Evolutionary conservation across 2,329 filamentous ascomycete genomes (phyloP).

Genomic region (Ophiostoma tasmaniense): DNA sequence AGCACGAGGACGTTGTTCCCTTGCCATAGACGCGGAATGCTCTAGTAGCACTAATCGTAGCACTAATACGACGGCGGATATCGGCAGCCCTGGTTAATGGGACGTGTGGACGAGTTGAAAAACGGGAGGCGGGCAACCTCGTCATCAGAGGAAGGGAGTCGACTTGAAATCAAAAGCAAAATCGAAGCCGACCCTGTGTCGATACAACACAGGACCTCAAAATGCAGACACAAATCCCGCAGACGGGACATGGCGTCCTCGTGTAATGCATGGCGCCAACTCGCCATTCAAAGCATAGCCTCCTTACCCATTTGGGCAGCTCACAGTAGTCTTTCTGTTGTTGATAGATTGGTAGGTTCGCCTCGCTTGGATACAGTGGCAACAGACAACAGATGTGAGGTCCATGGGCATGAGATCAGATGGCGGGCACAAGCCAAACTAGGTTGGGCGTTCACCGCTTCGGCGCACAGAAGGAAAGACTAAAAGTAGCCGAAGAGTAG

Average conservation of each 20-base stretch:
- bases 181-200: too few relatives aligned
- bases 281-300: background rate
- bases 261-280: background rate
- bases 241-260: background rate
- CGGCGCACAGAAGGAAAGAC: background rate
- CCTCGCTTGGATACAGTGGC: background rate
- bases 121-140: background rate
- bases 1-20: background rate
- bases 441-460: slow-evolving; percentile 5
- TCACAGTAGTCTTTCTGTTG: background rate
- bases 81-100: background rate
- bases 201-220: background rate
- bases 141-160: background rate
- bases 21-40: background rate
- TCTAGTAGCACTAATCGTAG: background rate
- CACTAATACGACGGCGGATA: slow-evolving; percentile 1
- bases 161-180: background rate
- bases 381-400: background rate
- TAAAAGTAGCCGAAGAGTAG: background rate
- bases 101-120: background rate
- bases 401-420: background rate
- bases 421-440: background rate
- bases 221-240: slow-evolving; percentile 1
- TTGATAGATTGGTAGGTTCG: background rate
- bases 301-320: background rate